phyloP scores from a whole-genome alignment of 768 basidiomycete species.

The Clavaria fumosa region DNA sequence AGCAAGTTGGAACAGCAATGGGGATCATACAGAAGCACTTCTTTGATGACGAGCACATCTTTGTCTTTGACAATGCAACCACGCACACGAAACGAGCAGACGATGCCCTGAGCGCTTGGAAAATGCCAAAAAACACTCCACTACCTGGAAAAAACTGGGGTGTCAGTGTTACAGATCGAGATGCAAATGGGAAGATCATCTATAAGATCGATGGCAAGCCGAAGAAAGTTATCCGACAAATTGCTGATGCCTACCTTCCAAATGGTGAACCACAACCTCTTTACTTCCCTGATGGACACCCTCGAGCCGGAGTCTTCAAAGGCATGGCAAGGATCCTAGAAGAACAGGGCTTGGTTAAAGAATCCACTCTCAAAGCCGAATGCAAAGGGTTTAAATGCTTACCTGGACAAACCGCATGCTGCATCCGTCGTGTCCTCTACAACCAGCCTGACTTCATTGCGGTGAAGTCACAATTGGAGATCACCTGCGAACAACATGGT shows the following conservation, averaged over 20 bases:
- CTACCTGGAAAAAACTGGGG: slow-evolving; percentile 6
- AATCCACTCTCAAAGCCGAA: background rate
- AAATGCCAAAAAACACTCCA: slow-evolving; percentile 15
- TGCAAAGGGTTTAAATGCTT: background rate
- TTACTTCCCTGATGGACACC: slow-evolving; percentile 6
- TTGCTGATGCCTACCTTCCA: slow-evolving; percentile 1
- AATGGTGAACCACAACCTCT: slow-evolving; percentile 4
- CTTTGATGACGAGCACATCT: slow-evolving; percentile 13
- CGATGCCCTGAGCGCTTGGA: slow-evolving; percentile 14
- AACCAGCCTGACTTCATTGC: background rate
- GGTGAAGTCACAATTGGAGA: background rate
- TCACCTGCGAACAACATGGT: background rate
- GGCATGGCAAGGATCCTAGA: slow-evolving; percentile 7
- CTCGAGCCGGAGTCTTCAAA: slow-evolving; percentile 5
- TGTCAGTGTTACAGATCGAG: background rate
- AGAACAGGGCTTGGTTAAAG: slow-evolving; percentile 1
- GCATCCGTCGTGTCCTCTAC: background rate
- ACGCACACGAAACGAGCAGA: slow-evolving; percentile 16
- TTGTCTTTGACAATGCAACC: slow-evolving; percentile 18
- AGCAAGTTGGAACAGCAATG: slow-evolving; percentile 14
- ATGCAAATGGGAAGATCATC: slow-evolving; percentile 12
- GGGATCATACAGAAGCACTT: slow-evolving; percentile 12
- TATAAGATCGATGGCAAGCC: slow-evolving; percentile 14
- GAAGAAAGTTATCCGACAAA: background rate
- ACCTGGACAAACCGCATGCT: background rate